Base-by-base conservation (phyloP, 1,284 basidiomycete genomes). In the Leucoagaricus sp. region DNA sequence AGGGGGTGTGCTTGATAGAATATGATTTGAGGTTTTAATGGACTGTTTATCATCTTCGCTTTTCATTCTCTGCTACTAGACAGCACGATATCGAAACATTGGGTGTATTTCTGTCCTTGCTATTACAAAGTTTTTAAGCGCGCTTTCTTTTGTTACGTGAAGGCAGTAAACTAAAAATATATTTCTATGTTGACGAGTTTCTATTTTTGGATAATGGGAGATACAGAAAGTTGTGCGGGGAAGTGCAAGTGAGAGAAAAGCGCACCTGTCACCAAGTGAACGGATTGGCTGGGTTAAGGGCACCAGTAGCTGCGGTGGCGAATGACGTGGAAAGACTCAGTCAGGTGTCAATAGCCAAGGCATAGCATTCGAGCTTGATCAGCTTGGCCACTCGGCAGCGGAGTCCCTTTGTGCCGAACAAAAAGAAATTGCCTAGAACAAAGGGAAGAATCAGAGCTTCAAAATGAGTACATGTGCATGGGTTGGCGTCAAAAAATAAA, bases 131-230 rank as follows among this genome's bases (percentile, higher is more conserved):
- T n/a, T n/a, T n/a, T n/a, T n/a, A n/a, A n/a, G n/a, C n/a, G n/a
- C n/a, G n/a, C n/a, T n/a, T n/a, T n/a, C n/a, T n/a, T n/a, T 29
- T 29, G 13, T 44, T 42, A 41, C 31, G 41, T 23, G 15, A 53
- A 19, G 49, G 7, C 8, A 19, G 26, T n/a, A 17, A 12, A 48
- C 46, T 34, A 48, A 48, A 48, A 48, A 48, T 48, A 48, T 13
- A 26, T 25, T 4, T 13, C 21, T 25, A 6, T 45, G 10, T 45
- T 15, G 26, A 21, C 13, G 13, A 45, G 25, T 36, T 0, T 49
- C 48, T 49, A 49, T 49, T 49, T 49, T 49, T 49, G 31, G 48
- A 49, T 33, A 29, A 6, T 17, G 7, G n/a, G 31, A 23, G 12
- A 34, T 31, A n/a, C 40, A 42, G 19, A 6, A 42, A 15, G 40